These are phyloP conservation scores for Amanita inopinata DNA, from an alignment of 768 basidiomycete species.

Conservation along the genomic window DNA sequence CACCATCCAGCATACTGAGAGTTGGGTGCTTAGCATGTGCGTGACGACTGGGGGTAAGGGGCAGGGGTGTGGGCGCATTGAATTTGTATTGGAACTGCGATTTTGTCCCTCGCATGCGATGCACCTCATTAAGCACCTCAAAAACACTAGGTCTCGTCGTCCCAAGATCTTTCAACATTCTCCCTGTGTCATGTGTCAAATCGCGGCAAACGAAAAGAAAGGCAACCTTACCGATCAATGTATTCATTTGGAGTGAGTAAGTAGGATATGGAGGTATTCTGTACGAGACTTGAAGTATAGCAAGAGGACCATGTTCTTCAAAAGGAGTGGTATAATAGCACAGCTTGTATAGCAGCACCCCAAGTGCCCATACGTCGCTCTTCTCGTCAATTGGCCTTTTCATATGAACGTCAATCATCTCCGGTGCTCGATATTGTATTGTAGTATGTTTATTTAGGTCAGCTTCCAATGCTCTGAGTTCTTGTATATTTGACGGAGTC, in stretches of 20 bases:
- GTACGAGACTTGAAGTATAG: slow-evolving; percentile 95
- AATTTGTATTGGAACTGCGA: slow-evolving; percentile 74
- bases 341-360: slow-evolving; percentile 93
- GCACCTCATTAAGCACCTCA: slow-evolving; percentile 75
- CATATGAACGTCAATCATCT: slow-evolving; percentile 91
- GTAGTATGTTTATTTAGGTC: slow-evolving; percentile 95
- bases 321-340: slow-evolving; percentile 99
- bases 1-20: slow-evolving; percentile 20
- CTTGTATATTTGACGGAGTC: slow-evolving; percentile 69
- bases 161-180: slow-evolving; percentile 91
- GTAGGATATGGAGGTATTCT: slow-evolving; percentile 82
- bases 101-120: slow-evolving; percentile 79
- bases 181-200: slow-evolving; percentile 36
- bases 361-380: slow-evolving; percentile 96
- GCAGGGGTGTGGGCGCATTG: slow-evolving; percentile 39
- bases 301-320: slow-evolving; percentile 93
- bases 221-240: slow-evolving; percentile 61
- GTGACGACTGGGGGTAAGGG: slow-evolving; percentile 30
- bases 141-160: slow-evolving; percentile 80
- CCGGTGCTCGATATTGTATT: slow-evolving; percentile 95
- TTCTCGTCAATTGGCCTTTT: slow-evolving; percentile 85
- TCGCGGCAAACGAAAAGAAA: slow-evolving; percentile 3
- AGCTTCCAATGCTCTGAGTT: slow-evolving; percentile 79
- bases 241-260: slow-evolving; percentile 77
- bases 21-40: slow-evolving; percentile 18